Evolutionary conservation across 2,329 filamentous ascomycete genomes (phyloP), one percentile per base, ranked within the genome.

Genomic region (Didymella glomerata): DNA sequence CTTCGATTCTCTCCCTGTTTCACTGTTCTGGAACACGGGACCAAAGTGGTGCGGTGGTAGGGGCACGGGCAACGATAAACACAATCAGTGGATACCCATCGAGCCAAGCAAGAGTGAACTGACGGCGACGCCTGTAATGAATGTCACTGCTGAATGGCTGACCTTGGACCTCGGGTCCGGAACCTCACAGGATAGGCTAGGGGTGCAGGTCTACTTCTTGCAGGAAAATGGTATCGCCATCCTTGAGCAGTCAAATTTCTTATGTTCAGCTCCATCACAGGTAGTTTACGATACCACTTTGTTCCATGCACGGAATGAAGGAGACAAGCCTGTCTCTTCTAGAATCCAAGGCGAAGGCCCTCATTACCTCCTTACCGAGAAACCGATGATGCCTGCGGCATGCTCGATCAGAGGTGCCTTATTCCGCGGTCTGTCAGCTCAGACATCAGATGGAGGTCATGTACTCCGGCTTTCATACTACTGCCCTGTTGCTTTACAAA

Each of bases 11-110:
- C 41, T 57, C 2, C 54, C 54, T 14, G 42, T 52, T 28, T 57
- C 54, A 9, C 25, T 57, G n/a, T 52, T 57, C 32, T 57, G 48
- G 48, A 57, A 57, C 25, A 48, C 48, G 2, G 54, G 54, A 20
- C 41, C 54, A 6, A 52, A 34, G n/a, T 57, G 48, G 54, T 13
- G 18, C 8, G 41, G 32, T 22, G 13, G 32, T 13, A 28, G 6
- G 18, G 47, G 16, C n/a, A 22, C 11, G 4, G 48, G 42, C 24
- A 40, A 47, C 14, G 52, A 57, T 32, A 13, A 9, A 8, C 48
- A 48, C 11, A 32, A 32, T 14, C 30, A 32, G 30, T 32, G 30
- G 30, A 32, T 32, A 32, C 30, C 30, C 30, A 32, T 32, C 30
- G 30, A 32, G 30, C 30, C 30, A 32, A 32, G 30, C 13, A 32